A percentile compares a stretch with the other conserved stretches of the same genome.
Evolutionary conservation across 768 basidiomycete species (phyloP).

Genomic region (Boletellus ananas): DNA sequence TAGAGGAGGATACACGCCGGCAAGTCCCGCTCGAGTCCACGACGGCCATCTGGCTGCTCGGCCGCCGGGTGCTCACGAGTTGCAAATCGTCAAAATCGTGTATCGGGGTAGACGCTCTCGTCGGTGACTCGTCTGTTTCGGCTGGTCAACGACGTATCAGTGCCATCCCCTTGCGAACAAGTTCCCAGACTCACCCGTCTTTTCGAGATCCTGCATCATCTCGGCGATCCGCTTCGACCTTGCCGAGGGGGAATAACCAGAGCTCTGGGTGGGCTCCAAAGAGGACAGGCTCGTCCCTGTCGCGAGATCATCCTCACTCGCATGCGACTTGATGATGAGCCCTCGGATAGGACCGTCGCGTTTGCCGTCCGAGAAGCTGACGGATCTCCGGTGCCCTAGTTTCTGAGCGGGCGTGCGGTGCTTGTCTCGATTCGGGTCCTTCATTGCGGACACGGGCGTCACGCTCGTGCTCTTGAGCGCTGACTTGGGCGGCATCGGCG

Average conservation of each 20-base stretch:
- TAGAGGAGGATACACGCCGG: conserved; percentile 45
- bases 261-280: conserved; percentile 15
- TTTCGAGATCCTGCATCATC: conserved; percentile 72
- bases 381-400: conserved; percentile 66
- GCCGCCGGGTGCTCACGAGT: conserved; percentile 42
- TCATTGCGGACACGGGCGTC: conserved; percentile 59
- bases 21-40: conserved; percentile 25
- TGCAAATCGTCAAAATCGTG: conserved; percentile 46
- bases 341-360: conserved; percentile 84
- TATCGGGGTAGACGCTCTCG: conserved; percentile 48
- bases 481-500: conserved; percentile 36
- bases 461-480: conserved; percentile 41
- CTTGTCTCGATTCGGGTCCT: conserved; percentile 45
- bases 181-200: conserved; percentile 53
- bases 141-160: not conserved
- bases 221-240: conserved; percentile 79
- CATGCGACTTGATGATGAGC: conserved; percentile 37
- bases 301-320: conserved; percentile 35
- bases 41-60: conserved; percentile 30
- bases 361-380: conserved; percentile 96
- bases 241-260: conserved; percentile 49
- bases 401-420: conserved; percentile 54
- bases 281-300: conserved; percentile 13
- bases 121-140: conserved; percentile 52
- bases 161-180: conserved; percentile 1